Evolutionary conservation across 2,329 filamentous ascomycete genomes (phyloP).

Genomic region (Colletotrichum cereale): DNA sequence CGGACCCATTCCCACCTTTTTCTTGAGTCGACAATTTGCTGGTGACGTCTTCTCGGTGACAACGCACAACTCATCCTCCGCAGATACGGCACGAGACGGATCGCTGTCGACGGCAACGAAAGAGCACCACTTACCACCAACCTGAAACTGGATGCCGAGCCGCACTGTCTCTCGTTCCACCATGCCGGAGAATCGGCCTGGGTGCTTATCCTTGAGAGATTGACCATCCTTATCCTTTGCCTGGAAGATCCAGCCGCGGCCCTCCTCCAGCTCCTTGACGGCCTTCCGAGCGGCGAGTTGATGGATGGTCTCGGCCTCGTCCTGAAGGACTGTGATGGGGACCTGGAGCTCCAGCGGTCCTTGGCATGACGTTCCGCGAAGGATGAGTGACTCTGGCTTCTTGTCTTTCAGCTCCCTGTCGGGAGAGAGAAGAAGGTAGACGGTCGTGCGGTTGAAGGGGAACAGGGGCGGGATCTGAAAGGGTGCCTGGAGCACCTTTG

Average conservation of each 20-base stretch:
- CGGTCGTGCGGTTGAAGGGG: constrained; percentile 73
- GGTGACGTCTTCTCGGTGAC: neutral
- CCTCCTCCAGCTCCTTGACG: constrained; percentile 77
- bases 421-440: constrained; percentile 75
- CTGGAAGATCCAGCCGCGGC: constrained; percentile 73
- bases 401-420: constrained; percentile 53
- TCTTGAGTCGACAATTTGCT: neutral
- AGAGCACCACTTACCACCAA: constrained; percentile 78
- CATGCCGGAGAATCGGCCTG: constrained; percentile 68
- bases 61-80: neutral
- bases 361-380: constrained; percentile 68
- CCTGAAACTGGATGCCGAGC: constrained; percentile 74
- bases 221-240: constrained; percentile 61
- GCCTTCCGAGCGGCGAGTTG: constrained; percentile 78
- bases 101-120: constrained; percentile 72
- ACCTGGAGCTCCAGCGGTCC: constrained; percentile 75
- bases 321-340: constrained; percentile 64
- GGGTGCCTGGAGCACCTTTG: constrained; percentile 74
- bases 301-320: constrained; percentile 70
- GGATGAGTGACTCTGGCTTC: constrained; percentile 66
- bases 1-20: neutral
- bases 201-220: constrained; percentile 59
- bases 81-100: neutral
- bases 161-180: constrained; percentile 75
- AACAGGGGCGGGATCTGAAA: constrained; percentile 73